Conservation (phyloP, 495 filamentous ascomycete genomes). For the Trichoderma virens region DNA sequence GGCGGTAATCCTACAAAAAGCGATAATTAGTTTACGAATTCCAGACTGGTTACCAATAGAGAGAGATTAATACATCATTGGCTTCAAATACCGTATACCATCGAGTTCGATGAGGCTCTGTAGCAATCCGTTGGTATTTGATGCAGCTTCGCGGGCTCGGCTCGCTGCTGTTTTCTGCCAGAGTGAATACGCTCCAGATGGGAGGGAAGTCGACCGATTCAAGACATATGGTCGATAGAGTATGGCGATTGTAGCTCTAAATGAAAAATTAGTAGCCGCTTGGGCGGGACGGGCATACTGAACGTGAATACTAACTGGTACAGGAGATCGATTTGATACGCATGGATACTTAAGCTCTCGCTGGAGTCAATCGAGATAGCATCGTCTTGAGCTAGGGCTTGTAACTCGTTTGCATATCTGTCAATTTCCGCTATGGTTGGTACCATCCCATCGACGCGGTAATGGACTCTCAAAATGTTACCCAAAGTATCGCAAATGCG, state of each 20-base stretch:
- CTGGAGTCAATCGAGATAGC: neutral
- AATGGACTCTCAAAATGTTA: slow-evolving; percentile 14
- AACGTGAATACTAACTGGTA: slow-evolving; percentile 13
- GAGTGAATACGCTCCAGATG: slow-evolving; percentile 3
- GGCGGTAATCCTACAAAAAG: slow-evolving; percentile 24
- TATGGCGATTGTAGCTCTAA: slow-evolving; percentile 13
- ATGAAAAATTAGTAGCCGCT: neutral
- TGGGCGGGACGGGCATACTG: neutral
- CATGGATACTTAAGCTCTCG: slow-evolving; percentile 11
- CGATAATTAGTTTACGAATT: neutral
- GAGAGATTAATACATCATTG: slow-evolving; percentile 28
- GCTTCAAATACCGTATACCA: slow-evolving; percentile 22
- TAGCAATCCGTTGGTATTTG: slow-evolving; percentile 26
- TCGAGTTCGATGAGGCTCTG: slow-evolving; percentile 26
- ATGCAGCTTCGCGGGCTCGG: slow-evolving; percentile 25
- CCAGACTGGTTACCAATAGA: neutral
- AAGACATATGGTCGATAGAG: slow-evolving; percentile 17
- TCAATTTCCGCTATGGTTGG: slow-evolving; percentile 12
- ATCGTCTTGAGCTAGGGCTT: neutral
- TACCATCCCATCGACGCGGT: slow-evolving; percentile 13
- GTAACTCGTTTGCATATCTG: slow-evolving; percentile 12
- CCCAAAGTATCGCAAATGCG: slow-evolving; percentile 13
- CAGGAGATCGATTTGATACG: slow-evolving; percentile 13
- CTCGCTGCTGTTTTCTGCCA: slow-evolving; percentile 9
- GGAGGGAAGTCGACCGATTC: slow-evolving; percentile 2